These are phyloP conservation scores for Colletotrichum limetticola DNA, from an alignment of 2,329 filamentous ascomycete species.

Conservation along the genomic window DNA sequence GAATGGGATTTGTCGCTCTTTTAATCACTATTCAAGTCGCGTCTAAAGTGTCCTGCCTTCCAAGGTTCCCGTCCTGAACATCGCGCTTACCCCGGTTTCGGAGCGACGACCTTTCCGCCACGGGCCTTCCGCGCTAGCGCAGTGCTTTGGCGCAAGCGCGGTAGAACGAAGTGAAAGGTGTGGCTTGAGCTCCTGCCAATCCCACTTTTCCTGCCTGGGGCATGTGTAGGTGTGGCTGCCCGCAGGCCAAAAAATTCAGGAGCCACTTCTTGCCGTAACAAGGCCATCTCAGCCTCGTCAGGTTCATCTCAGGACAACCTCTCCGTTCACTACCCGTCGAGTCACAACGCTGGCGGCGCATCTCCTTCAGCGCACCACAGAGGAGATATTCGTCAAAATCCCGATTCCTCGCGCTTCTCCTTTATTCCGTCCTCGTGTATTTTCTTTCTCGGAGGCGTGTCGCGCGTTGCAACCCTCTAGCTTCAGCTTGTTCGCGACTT, in stretches of 20 bases:
- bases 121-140: background rate
- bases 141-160: slow-evolving; percentile 18
- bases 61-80: slow-evolving; percentile 2
- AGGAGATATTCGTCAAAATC: background rate
- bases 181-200: slow-evolving; percentile 7
- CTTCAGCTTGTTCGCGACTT: slow-evolving; percentile 2
- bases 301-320: slow-evolving; percentile 29
- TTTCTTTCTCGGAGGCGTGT: background rate
- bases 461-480: background rate
- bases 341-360: slow-evolving; percentile 33
- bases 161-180: background rate
- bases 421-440: slow-evolving; percentile 1
- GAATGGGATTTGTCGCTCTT: slow-evolving; percentile 1
- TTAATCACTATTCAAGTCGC: background rate
- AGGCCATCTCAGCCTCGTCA: slow-evolving; percentile 34
- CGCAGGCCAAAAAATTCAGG: slow-evolving; percentile 24
- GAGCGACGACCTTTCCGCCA: background rate
- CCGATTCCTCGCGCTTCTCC: background rate
- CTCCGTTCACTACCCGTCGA: slow-evolving; percentile 28
- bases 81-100: slow-evolving; percentile 19
- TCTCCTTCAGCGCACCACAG: slow-evolving; percentile 22
- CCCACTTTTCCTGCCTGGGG: slow-evolving; percentile 5
- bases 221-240: slow-evolving; percentile 7
- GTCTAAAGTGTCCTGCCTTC: background rate
- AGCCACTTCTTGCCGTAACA: slow-evolving; percentile 29